Conservation (phyloP, 192 early-diverging fungal genomes). For the Coemansia sp. region DNA sequence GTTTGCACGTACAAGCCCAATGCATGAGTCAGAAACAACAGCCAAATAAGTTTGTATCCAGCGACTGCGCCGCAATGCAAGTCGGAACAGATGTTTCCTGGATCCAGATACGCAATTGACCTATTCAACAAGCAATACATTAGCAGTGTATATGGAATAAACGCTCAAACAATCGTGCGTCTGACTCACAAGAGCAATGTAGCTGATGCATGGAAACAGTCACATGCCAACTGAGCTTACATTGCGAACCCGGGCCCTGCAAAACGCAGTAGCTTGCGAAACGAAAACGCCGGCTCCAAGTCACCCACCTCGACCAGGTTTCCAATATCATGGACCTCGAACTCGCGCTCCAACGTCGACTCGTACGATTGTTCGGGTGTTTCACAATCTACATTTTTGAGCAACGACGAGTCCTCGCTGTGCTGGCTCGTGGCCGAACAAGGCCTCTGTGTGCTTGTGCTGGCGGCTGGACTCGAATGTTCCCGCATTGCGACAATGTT, state of each 20-base stretch:
- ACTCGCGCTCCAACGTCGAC: constrained; percentile 29
- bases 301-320: constrained; percentile 54
- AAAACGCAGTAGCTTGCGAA: constrained; percentile 62
- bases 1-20: constrained; percentile 65
- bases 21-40: constrained; percentile 63
- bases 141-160: not conserved
- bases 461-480: not conserved
- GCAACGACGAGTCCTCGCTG: not conserved
- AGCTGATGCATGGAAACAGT: not conserved
- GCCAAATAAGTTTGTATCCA: constrained; percentile 66
- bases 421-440: not conserved
- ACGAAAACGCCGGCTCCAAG: constrained; percentile 56
- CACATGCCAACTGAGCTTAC: constrained; percentile 22
- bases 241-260: constrained; percentile 63
- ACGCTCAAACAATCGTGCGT: too few species aligned
- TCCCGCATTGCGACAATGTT: not conserved
- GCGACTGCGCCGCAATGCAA: constrained; percentile 69
- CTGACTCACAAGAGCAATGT: too few species aligned
- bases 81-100: constrained; percentile 70
- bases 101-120: constrained; percentile 70
- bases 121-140: constrained; percentile 17
- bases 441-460: not conserved
- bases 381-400: not conserved
- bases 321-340: constrained; percentile 45
- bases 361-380: not conserved